These are phyloP conservation scores for Populus hybrid DNA, from an alignment of 441 rosid species.

Conservation along the genomic window DNA sequence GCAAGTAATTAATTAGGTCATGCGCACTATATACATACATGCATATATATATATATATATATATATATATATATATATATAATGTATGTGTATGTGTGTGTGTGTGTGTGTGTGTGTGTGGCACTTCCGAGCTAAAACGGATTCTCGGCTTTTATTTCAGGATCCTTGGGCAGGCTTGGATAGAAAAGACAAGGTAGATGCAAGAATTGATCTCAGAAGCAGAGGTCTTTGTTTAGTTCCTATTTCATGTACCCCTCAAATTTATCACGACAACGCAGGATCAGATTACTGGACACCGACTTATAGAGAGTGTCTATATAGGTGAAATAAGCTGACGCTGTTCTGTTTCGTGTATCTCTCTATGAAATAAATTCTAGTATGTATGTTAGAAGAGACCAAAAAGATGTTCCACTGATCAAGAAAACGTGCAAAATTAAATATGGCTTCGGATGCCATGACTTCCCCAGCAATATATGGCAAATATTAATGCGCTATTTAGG, in stretches of 20 bases:
- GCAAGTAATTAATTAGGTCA: neutral
- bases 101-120: too few relatives aligned
- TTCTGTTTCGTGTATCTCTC: neutral
- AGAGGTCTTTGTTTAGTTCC: constrained; percentile 89
- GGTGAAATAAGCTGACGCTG: constrained; percentile 27
- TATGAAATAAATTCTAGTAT: neutral
- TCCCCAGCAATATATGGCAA: neutral
- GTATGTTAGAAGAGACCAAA: neutral
- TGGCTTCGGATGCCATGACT: neutral
- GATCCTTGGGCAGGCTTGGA: constrained; percentile 73
- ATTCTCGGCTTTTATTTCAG: constrained; percentile 23
- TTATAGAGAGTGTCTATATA: constrained; percentile 68
- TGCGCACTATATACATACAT: neutral
- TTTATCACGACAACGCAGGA: constrained; percentile 57
- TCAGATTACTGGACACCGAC: constrained; percentile 84
- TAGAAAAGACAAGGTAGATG: constrained; percentile 51
- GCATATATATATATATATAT: too few relatives aligned
- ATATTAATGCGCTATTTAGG: neutral
- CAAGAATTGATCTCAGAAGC: constrained; percentile 54
- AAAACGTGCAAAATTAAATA: neutral
- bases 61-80: too few relatives aligned
- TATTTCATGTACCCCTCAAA: constrained; percentile 55
- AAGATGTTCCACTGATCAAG: neutral
- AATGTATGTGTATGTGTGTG: too few relatives aligned
- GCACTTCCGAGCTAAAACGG: neutral